Evolutionary conservation across 495 filamentous ascomycete genomes (phyloP).

Genomic region (Tirmania nivea): DNA sequence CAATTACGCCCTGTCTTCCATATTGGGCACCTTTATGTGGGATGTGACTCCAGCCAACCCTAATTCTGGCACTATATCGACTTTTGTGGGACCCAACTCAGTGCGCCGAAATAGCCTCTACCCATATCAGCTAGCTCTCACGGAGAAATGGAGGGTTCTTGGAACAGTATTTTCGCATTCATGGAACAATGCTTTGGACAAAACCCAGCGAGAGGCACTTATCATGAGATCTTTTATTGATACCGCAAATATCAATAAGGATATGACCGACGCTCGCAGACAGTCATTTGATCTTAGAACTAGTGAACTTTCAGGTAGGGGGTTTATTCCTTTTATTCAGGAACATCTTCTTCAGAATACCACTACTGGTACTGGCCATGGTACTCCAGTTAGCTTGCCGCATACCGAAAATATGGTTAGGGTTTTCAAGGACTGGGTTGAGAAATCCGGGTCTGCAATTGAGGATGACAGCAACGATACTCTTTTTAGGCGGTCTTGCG

Average conservation of each 20-base stretch:
- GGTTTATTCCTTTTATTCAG: neutral
- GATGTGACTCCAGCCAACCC: neutral
- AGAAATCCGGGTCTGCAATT: neutral
- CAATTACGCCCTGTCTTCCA: neutral
- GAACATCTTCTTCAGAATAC: neutral
- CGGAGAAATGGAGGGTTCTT: neutral
- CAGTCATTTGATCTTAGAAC: slow-evolving; percentile 1
- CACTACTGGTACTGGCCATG: neutral
- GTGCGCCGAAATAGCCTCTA: neutral
- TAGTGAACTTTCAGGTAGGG: neutral
- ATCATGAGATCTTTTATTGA: neutral
- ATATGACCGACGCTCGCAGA: slow-evolving; percentile 1
- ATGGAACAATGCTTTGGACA: neutral
- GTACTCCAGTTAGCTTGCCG: neutral
- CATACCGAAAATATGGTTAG: neutral
- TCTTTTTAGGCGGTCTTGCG: neutral
- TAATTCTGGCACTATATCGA: neutral
- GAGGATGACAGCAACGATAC: neutral
- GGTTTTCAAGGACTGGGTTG: neutral
- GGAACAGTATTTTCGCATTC: neutral
- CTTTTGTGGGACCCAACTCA: neutral
- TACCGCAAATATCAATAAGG: neutral
- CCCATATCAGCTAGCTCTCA: neutral
- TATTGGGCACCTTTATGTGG: neutral
- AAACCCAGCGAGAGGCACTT: slow-evolving; percentile 1